Evolutionary conservation across 1,284 basidiomycete genomes (phyloP).

Genomic region (Cutaneotrichosporon sp.): DNA sequence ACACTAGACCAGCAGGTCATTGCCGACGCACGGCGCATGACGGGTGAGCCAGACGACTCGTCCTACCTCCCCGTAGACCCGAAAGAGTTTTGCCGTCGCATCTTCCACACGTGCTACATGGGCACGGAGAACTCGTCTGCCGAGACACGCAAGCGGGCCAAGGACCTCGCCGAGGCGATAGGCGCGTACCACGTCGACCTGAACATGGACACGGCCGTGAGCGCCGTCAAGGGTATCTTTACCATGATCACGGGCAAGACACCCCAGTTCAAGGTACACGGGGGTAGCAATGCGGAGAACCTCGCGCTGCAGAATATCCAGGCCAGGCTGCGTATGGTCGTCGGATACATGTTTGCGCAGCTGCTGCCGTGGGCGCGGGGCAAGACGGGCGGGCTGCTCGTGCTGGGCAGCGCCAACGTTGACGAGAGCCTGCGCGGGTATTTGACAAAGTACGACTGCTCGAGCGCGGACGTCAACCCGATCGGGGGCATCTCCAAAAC

Average conservation of each 20-base stretch:
- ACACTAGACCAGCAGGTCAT: conserved; percentile 76
- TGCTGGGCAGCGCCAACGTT: conserved; percentile 94
- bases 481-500: conserved; percentile 98
- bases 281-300: conserved; percentile 83
- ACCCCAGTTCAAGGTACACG: conserved; percentile 82
- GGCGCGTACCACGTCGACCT: conserved; percentile 94
- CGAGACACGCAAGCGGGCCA: conserved; percentile 82
- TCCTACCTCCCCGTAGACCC: conserved; percentile 78
- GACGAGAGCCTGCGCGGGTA: conserved; percentile 97
- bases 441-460: conserved; percentile 90
- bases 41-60: conserved; percentile 72
- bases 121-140: conserved; percentile 89
- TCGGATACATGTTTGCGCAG: conserved; percentile 97
- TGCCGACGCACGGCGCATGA: conserved; percentile 80
- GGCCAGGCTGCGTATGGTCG: conserved; percentile 89
- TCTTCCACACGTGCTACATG: conserved; percentile 99
- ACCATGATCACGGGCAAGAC: conserved; percentile 71
- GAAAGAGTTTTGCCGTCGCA: conserved; percentile 72
- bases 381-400: conserved; percentile 75
- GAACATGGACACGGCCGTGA: conserved; percentile 91
- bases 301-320: conserved; percentile 96
- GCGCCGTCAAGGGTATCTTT: conserved; percentile 78
- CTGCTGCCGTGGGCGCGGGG: conserved; percentile 90
- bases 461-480: conserved; percentile 84
- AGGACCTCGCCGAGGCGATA: conserved; percentile 77